Evolutionary conservation across 441 rosid species (phyloP), one percentile per base, ranked within the genome.

Genomic region (Rhodomyrtus psidioides): DNA sequence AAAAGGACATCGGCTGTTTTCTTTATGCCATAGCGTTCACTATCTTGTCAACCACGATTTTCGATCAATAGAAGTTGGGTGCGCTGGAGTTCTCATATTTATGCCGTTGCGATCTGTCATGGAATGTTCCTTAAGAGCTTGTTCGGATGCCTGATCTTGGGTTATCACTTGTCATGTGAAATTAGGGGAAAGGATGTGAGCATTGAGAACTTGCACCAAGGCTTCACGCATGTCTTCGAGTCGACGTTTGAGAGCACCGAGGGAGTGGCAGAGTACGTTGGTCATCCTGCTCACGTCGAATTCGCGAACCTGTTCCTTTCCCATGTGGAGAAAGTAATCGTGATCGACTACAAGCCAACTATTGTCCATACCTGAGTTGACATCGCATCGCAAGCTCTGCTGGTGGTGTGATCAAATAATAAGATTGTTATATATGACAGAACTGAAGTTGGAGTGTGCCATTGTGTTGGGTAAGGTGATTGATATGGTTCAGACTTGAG

Each of bases 141-240:
- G 79, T 70, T 39, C 79, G 39, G 79, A 70, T 34, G 79, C 49
- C 49, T 70, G n/a, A 70, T 21, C 24, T 39, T 21, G n/a, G 49
- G 24, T 70, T 21, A 70, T 70, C 79, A 70, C 19, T 21, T 70
- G 49, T 70, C 16, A 70, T 21, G 26, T 46, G 28, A 81, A 46
- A 53, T 51, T 56, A 49, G 83, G 84, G 84, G 59, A 49, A 82
- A 28, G 84, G 84, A 82, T 82, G 84, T 82, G 84, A 82, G 84
- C 10, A 1, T 42, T 6, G 60, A 51, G 60, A 53, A 54, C 84
- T 7, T 49, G 84, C 59, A 82, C 56, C 59, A 82, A 51, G 83
- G 59, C n/a, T 82, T 82, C 84, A 53, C 59, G 0, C 84, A 82
- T 8, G 2, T 82, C 60, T 54, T 82, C 1, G 84, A 82, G 44